Conservation (phyloP, 2,329 filamentous ascomycete genomes). For the Colletotrichum theobromicola region DNA sequence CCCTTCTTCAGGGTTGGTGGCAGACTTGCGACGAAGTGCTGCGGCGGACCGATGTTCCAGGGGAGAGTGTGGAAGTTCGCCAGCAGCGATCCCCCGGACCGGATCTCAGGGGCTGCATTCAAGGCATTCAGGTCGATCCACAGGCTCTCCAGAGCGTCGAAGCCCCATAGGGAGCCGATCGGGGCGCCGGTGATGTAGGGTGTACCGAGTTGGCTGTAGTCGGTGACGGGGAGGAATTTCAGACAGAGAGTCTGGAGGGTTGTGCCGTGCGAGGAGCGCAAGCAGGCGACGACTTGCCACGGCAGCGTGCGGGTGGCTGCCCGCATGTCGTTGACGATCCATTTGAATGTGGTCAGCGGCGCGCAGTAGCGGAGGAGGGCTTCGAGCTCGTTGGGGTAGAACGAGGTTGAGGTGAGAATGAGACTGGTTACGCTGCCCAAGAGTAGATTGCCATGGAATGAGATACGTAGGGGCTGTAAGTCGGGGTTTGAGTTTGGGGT, state of each 20-base stretch:
- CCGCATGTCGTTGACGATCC: background rate
- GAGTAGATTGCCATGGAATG: too few relatives aligned
- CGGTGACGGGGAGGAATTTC: background rate
- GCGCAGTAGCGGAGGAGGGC: fast-evolving
- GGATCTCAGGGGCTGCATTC: background rate
- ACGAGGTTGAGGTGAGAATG: background rate
- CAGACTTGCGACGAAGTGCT: background rate
- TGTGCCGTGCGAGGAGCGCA: background rate
- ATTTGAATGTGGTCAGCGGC: background rate
- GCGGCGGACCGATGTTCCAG: background rate
- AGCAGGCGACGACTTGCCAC: background rate
- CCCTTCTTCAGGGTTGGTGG: background rate
- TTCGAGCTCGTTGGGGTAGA: fast-evolving
- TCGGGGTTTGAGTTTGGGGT: too few relatives aligned
- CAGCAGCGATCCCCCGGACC: background rate
- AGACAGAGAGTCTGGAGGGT: background rate
- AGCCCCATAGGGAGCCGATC: fast-evolving
- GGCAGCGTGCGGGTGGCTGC: fast-evolving
- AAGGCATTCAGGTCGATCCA: background rate
- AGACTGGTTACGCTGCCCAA: background rate
- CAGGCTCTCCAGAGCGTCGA: background rate
- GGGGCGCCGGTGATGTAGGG: background rate
- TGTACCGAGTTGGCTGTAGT: fast-evolving
- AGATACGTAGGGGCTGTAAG: too few relatives aligned
- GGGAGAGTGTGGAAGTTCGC: background rate